Percentiles rank a stretch among this genome's conserved stretches.
Evolutionary conservation across 2,329 filamentous ascomycete species (phyloP).

Genomic region (Fusarium kyushuense): DNA sequence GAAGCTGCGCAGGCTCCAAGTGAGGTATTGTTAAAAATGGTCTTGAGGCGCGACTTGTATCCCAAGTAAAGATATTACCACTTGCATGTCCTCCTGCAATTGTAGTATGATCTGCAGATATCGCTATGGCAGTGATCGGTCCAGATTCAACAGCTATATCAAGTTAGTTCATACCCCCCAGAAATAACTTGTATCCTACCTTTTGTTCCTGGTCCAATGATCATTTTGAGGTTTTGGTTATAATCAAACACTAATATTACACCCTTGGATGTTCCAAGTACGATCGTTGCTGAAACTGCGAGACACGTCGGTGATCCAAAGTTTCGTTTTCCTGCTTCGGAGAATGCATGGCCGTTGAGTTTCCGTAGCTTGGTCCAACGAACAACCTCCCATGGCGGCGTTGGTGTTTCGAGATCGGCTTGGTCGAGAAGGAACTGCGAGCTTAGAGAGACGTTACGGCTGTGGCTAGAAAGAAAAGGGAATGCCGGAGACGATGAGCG

Average conservation of each 20-base stretch:
- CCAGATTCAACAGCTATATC: constrained; percentile 86
- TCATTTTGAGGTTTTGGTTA: constrained; percentile 92
- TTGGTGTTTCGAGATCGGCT: constrained; percentile 75
- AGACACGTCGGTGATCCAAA: constrained; percentile 94
- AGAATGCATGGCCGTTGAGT: constrained; percentile 89
- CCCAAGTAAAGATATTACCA: constrained; percentile 97
- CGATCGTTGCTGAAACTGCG: constrained; percentile 87
- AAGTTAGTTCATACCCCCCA: constrained; percentile 47
- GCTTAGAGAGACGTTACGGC: constrained; percentile 81
- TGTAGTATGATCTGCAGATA: constrained; percentile 94
- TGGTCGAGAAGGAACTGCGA: constrained; percentile 75
- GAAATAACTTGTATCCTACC: constrained; percentile 61
- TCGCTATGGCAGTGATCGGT: constrained; percentile 84
- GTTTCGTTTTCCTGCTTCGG: constrained; percentile 89
- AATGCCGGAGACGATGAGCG: constrained; percentile 83
- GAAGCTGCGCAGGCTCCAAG: constrained; percentile 72
- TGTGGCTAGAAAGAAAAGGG: constrained; percentile 79
- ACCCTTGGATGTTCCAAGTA: constrained; percentile 92
- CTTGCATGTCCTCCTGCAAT: constrained; percentile 90
- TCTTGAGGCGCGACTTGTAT: constrained; percentile 81
- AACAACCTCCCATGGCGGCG: constrained; percentile 95
- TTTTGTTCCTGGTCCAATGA: constrained; percentile 93
- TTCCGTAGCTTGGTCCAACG: constrained; percentile 95
- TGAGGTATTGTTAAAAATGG: constrained; percentile 91
- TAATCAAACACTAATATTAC: constrained; percentile 97